Percentiles rank a stretch among this genome's conserved stretches.
phyloP scores from a whole-genome alignment of 805 yeast genomes.

The Tetrapisispora fleetii region DNA sequence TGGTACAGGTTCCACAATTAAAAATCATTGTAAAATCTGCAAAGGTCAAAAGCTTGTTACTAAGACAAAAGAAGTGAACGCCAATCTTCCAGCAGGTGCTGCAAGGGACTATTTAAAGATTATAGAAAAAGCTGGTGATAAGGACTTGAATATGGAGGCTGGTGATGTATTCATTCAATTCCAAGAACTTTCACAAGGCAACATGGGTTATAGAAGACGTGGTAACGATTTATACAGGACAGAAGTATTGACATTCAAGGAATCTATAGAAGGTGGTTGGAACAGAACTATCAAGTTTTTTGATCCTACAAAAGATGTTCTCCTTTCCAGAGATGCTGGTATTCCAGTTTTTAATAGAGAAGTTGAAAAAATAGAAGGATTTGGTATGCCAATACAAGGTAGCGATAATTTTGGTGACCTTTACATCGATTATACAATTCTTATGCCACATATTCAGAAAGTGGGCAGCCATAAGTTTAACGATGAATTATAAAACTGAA shows the following conservation, averaged over 20 bases:
- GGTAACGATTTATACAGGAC: conserved; percentile 67
- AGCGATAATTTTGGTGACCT: conserved; percentile 46
- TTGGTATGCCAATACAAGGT: conserved; percentile 67
- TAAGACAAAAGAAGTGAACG: conserved; percentile 44
- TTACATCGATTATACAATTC: conserved; percentile 39
- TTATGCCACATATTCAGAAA: conserved; percentile 29
- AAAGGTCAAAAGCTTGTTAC: conserved; percentile 57
- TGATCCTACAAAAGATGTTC: conserved; percentile 44
- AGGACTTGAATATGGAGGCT: conserved; percentile 68
- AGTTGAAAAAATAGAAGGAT: conserved; percentile 57
- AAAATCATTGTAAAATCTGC: conserved; percentile 59
- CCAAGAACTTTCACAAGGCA: conserved; percentile 40
- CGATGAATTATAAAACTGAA: conserved; percentile 15
- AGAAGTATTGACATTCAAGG: conserved; percentile 62
- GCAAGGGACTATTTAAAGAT: conserved; percentile 48
- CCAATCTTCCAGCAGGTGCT: conserved; percentile 64
- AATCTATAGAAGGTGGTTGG: conserved; percentile 81
- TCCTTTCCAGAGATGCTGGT: conserved; percentile 42
- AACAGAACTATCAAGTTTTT: conserved; percentile 52
- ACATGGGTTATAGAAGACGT: conserved; percentile 80
- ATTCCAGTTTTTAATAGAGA: conserved; percentile 53
- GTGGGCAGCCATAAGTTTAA: conserved; percentile 2
- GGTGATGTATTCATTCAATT: conserved; percentile 69
- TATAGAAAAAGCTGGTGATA: conserved; percentile 71
- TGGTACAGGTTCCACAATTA: conserved; percentile 65